Evolutionary conservation across 1,284 basidiomycete species (phyloP), one percentile per base, ranked within the genome.

Genomic region (Sphaerobolus stellatus): DNA sequence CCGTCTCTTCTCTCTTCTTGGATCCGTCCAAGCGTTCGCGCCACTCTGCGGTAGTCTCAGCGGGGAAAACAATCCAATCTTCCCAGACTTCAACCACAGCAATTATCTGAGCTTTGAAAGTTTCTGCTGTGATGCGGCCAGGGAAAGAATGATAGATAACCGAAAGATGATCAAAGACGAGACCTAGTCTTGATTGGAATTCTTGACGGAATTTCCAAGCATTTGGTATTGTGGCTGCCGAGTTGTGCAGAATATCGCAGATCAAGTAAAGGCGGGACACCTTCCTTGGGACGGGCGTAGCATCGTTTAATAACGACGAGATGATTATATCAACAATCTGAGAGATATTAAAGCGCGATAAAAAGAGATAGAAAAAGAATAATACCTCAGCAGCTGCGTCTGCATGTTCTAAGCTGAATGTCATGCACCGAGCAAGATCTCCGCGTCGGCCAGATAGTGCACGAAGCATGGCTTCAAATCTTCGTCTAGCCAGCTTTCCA

Each of bases 221-320:
- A 69, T 88, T 91, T 2, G 91, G 88, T 8, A 94, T 79, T 3
- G 92, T 76, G 4, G 88, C 88, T 34, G 93, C 94, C 2, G 92
- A 94, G 68, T 99, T 99, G 75, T 98, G 94, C 27, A 99, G 79
- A 59, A 99, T 97, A 66, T 99, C 97, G 64, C 94, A 98, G 52
- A 99, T 91, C 45, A 98, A 82, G 72, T 98, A 88, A 25, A 99
- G 82, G 7, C 97, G 86, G 5, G 97, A 93, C 47, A 99, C 83
- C 69, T 99, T 99, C 60, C 95, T 86, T 33, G 97, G 95, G 11
- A 99, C 89, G 1, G 97, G 88, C 0, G 97, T 99, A 16, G 82
- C 77, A 56, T 94, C 90, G 13, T 96, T 84, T 27, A 90, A 76
- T 4, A 97, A 74, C 3, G 94, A 93, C 33, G 86, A 77, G 46